Evolutionary conservation across 176 grass and related monocot species (phyloP).

Genomic region (Carex littledalei): DNA sequence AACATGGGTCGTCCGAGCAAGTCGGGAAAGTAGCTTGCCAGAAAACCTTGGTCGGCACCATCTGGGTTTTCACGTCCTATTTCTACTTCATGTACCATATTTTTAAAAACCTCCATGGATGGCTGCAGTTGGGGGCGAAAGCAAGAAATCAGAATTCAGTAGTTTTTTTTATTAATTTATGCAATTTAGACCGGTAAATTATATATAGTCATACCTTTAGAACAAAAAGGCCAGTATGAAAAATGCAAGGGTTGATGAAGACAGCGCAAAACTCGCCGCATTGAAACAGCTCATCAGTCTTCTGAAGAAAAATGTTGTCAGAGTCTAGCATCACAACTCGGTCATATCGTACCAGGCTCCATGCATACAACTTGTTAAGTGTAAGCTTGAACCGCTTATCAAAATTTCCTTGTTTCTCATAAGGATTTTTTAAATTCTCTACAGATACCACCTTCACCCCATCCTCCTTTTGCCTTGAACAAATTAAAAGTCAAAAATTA

Average conservation of each 20-base stretch:
- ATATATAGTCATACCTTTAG: conserved; percentile 46
- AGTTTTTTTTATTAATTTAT: not conserved
- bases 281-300: conserved; percentile 87
- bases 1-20: conserved; percentile 88
- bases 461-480: conserved; percentile 77
- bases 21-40: conserved; percentile 76
- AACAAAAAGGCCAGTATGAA: conserved; percentile 95
- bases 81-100: conserved; percentile 81
- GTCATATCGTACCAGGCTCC: conserved; percentile 68
- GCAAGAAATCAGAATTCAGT: conserved; percentile 1
- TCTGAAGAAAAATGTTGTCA: conserved; percentile 93
- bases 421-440: conserved; percentile 87
- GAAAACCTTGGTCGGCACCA: conserved; percentile 89
- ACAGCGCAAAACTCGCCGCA: conserved; percentile 88
- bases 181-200: not conserved
- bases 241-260: conserved; percentile 95
- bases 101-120: conserved; percentile 66
- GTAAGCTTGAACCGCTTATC: conserved; percentile 91
- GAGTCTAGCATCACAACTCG: conserved; percentile 94
- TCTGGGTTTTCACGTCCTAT: conserved; percentile 74
- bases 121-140: conserved; percentile 38
- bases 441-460: conserved; percentile 85
- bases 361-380: conserved; percentile 89
- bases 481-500: conserved; percentile 32
- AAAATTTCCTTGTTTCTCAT: conserved; percentile 87